Conservation (phyloP, 192 early-diverging fungal species). For the Diversispora eburnea region DNA sequence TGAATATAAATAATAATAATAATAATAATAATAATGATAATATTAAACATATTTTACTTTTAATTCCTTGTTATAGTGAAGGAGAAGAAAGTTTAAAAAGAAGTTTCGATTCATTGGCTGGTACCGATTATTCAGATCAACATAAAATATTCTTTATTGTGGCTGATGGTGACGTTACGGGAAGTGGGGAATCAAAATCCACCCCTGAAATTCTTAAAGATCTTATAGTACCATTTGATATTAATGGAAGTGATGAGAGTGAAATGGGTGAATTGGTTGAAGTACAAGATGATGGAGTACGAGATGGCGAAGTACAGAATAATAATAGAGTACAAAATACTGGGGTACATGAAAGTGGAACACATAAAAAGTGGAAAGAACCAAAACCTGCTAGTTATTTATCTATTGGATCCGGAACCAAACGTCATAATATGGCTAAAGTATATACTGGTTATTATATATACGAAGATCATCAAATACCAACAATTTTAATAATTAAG, state of each 20-base stretch:
- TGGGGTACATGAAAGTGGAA: slow-evolving; percentile 21
- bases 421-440: slow-evolving; percentile 89
- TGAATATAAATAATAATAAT: no score
- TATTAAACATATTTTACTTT: slow-evolving; percentile 45
- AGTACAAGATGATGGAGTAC: slow-evolving; percentile 25
- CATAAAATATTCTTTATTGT: slow-evolving; percentile 79
- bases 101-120: slow-evolving; percentile 74
- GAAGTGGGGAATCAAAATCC: slow-evolving; percentile 64
- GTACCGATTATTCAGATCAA: slow-evolving; percentile 66
- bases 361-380: neutral
- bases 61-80: slow-evolving; percentile 80
- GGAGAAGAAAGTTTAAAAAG: slow-evolving; percentile 65
- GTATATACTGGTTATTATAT: slow-evolving; percentile 89
- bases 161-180: slow-evolving; percentile 76
- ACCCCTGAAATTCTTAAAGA: slow-evolving; percentile 60
- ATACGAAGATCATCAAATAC: slow-evolving; percentile 62
- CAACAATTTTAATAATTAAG: slow-evolving; percentile 73
- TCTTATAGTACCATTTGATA: neutral
- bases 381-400: slow-evolving; percentile 72
- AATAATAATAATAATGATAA: neutral
- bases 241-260: neutral
- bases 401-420: slow-evolving; percentile 82
- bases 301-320: neutral
- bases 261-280: slow-evolving; percentile 21
- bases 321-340: slow-evolving; percentile 28